Conservation (phyloP, 768 basidiomycete genomes). For the Udeniomyces megalosporus region DNA sequence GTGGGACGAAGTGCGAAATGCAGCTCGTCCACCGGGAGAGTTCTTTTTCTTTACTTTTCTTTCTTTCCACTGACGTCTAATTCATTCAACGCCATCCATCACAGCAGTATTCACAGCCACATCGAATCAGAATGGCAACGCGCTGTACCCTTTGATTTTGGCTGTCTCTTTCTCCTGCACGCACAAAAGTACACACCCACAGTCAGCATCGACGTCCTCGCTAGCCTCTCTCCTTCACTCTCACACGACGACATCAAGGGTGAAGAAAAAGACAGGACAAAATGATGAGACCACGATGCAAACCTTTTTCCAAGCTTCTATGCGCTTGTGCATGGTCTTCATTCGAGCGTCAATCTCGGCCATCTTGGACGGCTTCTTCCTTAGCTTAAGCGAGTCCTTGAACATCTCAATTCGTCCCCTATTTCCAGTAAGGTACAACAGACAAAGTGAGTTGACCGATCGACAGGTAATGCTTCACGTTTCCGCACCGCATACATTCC, state of each 20-base stretch:
- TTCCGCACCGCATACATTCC: neutral
- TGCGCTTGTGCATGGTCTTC: slow-evolving; percentile 3
- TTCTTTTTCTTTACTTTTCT: too few relatives aligned
- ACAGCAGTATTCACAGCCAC: too few relatives aligned
- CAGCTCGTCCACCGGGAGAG: too few relatives aligned
- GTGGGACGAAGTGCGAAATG: too few relatives aligned
- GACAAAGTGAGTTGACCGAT: neutral
- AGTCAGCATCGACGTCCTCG: too few relatives aligned
- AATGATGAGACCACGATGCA: neutral
- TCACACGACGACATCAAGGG: neutral
- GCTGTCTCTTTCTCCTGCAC: neutral
- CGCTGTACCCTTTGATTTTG: neutral
- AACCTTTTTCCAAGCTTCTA: slow-evolving; percentile 8
- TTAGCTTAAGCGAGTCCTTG: neutral
- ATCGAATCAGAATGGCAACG: neutral
- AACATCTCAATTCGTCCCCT: slow-evolving; percentile 4
- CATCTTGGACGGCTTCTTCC: neutral
- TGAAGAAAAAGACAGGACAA: neutral
- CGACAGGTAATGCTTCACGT: neutral
- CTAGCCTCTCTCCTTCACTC: too few relatives aligned
- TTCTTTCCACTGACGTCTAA: too few relatives aligned
- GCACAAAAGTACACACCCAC: too few relatives aligned
- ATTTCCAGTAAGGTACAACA: neutral
- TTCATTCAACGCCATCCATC: too few relatives aligned
- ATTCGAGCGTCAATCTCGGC: neutral